A percentile compares a stretch with the other conserved stretches of the same genome.
Conservation (phyloP, 208 protist species). For the Acanthamoeba royreba region DNA sequence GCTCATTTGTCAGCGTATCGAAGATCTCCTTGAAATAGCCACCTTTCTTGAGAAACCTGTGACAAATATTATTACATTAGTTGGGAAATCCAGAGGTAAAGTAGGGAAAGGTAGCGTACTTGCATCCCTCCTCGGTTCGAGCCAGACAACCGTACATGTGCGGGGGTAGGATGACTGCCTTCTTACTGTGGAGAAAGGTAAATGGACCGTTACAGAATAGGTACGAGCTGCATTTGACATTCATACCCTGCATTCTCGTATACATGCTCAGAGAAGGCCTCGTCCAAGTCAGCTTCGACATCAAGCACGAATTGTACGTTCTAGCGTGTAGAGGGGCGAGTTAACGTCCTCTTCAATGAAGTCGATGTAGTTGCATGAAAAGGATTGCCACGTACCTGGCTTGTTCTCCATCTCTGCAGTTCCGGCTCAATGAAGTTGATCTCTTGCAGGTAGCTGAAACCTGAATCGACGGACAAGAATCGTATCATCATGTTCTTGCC, state of each 20-base stretch:
- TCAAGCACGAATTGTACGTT: background rate
- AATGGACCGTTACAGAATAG: too few species aligned
- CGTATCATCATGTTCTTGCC: slow-evolving; percentile 36
- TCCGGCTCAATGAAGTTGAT: slow-evolving; percentile 23
- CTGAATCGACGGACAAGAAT: slow-evolving; percentile 2
- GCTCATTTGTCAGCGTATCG: background rate
- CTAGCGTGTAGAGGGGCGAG: too few species aligned
- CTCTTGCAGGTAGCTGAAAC: slow-evolving; percentile 21
- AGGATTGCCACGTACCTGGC: background rate
- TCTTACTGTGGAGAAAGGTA: background rate
- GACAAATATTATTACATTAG: too few species aligned
- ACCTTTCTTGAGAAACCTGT: background rate
- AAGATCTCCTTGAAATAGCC: background rate
- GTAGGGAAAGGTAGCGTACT: background rate
- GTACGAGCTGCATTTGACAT: too few species aligned
- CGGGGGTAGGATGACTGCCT: slow-evolving; percentile 57
- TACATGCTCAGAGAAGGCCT: background rate
- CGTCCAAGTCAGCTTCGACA: background rate
- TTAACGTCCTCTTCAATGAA: too few species aligned
- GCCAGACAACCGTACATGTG: slow-evolving; percentile 73
- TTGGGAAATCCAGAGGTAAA: too few species aligned
- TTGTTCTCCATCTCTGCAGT: background rate
- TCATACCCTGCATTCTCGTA: background rate
- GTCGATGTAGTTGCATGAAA: too few species aligned
- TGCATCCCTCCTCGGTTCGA: slow-evolving; percentile 65